Evolutionary conservation across 495 filamentous ascomycete genomes (phyloP).

Genomic region (Aspergillus diversus): DNA sequence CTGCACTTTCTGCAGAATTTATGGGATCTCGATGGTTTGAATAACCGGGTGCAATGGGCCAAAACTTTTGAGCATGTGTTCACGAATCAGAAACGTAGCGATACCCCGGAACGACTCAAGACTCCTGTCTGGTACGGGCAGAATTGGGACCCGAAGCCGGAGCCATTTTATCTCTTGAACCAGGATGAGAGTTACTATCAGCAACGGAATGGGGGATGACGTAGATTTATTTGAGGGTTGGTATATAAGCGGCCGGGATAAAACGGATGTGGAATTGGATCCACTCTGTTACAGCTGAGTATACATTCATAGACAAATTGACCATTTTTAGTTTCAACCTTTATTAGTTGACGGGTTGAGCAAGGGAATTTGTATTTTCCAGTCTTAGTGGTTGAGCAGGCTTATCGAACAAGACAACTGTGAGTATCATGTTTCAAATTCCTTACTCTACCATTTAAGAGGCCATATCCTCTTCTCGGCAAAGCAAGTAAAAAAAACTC

Average conservation of each 20-base stretch:
- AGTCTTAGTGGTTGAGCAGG: too few relatives aligned
- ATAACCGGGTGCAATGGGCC: slow-evolving; percentile 45
- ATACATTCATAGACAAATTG: too few relatives aligned
- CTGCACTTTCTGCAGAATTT: slow-evolving; percentile 46
- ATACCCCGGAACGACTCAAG: slow-evolving; percentile 38
- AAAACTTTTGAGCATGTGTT: slow-evolving; percentile 50
- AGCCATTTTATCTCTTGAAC: slow-evolving; percentile 36
- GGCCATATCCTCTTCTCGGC: too few relatives aligned
- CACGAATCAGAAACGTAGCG: slow-evolving; percentile 25
- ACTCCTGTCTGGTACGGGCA: slow-evolving; percentile 40
- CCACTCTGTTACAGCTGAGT: too few relatives aligned
- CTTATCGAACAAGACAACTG: too few relatives aligned
- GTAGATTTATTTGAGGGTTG: background rate
- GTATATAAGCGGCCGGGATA: background rate
- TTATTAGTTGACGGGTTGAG: too few relatives aligned
- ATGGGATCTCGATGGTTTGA: slow-evolving; percentile 46
- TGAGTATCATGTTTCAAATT: too few relatives aligned
- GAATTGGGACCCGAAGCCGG: slow-evolving; percentile 36
- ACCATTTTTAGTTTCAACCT: too few relatives aligned
- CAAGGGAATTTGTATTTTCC: too few relatives aligned
- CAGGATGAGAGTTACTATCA: slow-evolving; percentile 39
- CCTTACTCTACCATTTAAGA: too few relatives aligned
- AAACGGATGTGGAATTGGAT: too few relatives aligned
- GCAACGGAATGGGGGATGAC: background rate
- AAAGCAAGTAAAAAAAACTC: background rate